Conservation (phyloP, 306 rosid genomes). For the Quercus agrifolia region DNA sequence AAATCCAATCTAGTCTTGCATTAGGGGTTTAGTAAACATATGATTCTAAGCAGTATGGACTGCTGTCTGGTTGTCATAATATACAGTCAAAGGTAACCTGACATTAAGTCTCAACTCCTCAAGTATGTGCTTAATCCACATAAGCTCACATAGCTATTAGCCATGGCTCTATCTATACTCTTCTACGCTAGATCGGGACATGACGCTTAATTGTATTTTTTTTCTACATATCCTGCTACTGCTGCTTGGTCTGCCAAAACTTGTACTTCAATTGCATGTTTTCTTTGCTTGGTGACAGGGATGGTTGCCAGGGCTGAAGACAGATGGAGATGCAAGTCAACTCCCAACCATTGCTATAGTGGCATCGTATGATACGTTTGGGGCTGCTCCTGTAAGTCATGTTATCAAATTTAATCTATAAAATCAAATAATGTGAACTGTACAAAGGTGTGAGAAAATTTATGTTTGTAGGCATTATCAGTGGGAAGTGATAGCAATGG, state of each 20-base stretch:
- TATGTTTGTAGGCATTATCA: slow-evolving; percentile 69
- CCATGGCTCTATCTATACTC: too few relatives aligned
- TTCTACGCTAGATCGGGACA: too few relatives aligned
- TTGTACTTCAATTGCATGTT: neutral
- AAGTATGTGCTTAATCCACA: too few relatives aligned
- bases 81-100: too few relatives aligned
- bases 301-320: slow-evolving; percentile 93
- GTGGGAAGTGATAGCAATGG: slow-evolving; percentile 99
- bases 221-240: too few relatives aligned
- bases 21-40: too few relatives aligned
- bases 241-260: neutral
- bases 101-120: too few relatives aligned
- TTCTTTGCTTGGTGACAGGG: slow-evolving; percentile 55
- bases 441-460: slow-evolving; percentile 26
- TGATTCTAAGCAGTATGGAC: too few relatives aligned
- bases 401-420: slow-evolving; percentile 11
- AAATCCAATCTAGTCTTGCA: too few relatives aligned
- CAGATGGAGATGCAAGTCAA: slow-evolving; percentile 82
- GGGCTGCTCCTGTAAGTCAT: slow-evolving; percentile 93
- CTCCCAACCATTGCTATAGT: slow-evolving; percentile 96
- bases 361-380: slow-evolving; percentile 97
- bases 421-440: slow-evolving; percentile 17
- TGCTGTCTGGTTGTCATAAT: too few relatives aligned
- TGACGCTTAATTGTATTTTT: too few relatives aligned
- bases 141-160: too few relatives aligned